Conservation (phyloP, 2,329 filamentous ascomycete genomes). For the Fusarium agapanthi region DNA sequence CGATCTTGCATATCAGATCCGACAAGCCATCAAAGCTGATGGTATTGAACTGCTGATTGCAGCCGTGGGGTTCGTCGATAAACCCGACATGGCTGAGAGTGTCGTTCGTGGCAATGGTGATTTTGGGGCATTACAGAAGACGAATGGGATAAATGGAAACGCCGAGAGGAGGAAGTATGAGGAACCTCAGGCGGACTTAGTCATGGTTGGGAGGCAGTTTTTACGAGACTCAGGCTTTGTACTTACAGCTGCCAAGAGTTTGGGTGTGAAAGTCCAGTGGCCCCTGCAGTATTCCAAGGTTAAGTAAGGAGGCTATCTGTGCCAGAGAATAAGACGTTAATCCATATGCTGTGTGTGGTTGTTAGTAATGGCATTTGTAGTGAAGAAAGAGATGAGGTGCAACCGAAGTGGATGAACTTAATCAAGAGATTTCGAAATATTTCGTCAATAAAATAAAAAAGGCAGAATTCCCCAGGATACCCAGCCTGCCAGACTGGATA, state of each 20-base stretch:
- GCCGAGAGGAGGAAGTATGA: constrained; percentile 53
- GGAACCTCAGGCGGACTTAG: constrained; percentile 68
- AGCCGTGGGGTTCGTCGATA: constrained; percentile 77
- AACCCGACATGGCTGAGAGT: constrained; percentile 68
- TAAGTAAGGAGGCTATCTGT: not conserved
- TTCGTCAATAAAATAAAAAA: not conserved
- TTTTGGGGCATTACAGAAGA: rapidly evolving
- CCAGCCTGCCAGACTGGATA: not conserved
- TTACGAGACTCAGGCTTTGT: constrained; percentile 83
- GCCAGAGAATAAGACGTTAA: not conserved
- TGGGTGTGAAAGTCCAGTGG: constrained; percentile 75
- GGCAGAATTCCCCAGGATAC: not conserved
- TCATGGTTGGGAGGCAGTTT: constrained; percentile 77
- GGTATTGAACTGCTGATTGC: constrained; percentile 68
- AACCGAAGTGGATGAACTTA: rapidly evolving
- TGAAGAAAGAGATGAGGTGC: too few species aligned
- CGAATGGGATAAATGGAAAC: rapidly evolving
- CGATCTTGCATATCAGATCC: constrained; percentile 75
- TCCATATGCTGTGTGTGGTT: not conserved
- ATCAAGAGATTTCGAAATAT: not conserved
- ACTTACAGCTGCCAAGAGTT: constrained; percentile 74
- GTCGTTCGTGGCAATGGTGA: not conserved
- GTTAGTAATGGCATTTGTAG: too few species aligned
- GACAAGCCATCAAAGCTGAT: constrained; percentile 65
- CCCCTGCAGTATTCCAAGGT: constrained; percentile 67